Evolutionary conservation across 2,329 filamentous ascomycete species (phyloP), one percentile per base, ranked within the genome.

Genomic region (Aspergillus fijiensis): DNA sequence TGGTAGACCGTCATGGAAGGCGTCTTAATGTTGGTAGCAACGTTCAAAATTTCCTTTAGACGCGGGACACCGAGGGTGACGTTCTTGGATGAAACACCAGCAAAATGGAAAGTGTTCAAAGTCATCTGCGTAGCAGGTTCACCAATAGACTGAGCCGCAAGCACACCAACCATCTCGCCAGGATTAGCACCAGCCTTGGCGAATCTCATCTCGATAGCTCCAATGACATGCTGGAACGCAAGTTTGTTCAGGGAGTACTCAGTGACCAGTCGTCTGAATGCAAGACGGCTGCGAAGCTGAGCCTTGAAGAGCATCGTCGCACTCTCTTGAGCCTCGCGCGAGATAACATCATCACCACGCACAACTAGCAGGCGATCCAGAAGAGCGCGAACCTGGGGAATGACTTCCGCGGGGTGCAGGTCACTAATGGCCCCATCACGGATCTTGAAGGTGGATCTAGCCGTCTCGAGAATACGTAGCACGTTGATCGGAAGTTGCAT

Each of bases 91-190:
- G 96, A 96, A 62, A 99, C 92, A 96, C 95, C 95, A 77, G 95
- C 93, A 77, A 99, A 99, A 84, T 99, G 95, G 89, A 99, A 99
- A 25, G 95, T 99, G 81, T 99, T 99, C 62, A 99, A 81, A 1
- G 95, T 99, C 95, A 99, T 99, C 82, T 99, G 95, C 1, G 95
- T 99, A 23, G 95, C 96, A 47, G 95, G 95, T 78, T 99, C 95
- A 81, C 95, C 95, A 74, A 99, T 99, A 33, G 95, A 99, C 80
- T 99, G 95, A 6, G 96, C 95, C 64, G 95, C 95, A 71, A 99
- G 81, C 23, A 99, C 95, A 80, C 95, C 95, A 59, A 99, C 95
- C 95, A 99, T 99, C 76, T 99, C 96, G 73, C 96, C 95, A 51
- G 95, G 94, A 69, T 88, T 91, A 62, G 96, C 93, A 68, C 90